These are phyloP conservation scores for Geranomyces variabilis DNA, from an alignment of 192 early-diverging fungal genomes.

Conservation along the genomic window DNA sequence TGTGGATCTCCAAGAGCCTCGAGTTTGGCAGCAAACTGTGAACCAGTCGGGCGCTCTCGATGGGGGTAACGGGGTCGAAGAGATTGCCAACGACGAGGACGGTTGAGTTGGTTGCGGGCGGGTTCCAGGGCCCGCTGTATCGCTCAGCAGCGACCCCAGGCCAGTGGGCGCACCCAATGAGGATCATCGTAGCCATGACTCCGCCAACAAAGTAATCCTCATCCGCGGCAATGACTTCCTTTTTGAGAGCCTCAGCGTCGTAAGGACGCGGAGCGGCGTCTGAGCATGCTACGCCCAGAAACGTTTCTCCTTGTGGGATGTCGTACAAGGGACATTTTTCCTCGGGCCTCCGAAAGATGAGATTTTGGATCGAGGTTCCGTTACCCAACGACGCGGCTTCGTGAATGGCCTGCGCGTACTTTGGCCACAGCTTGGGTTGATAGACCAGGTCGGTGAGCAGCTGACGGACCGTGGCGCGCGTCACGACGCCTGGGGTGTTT, in stretches of 20 bases:
- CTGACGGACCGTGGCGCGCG: background rate
- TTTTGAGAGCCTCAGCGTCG: conserved; percentile 3
- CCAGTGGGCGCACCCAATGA: conserved; percentile 36
- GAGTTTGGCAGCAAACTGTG: conserved; percentile 37
- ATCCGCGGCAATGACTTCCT: background rate
- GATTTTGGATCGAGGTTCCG: conserved; percentile 13
- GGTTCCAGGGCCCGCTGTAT: conserved; percentile 51
- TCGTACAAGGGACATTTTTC: background rate
- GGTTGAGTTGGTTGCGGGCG: conserved; percentile 31
- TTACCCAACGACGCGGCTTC: conserved; percentile 21
- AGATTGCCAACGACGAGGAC: conserved; percentile 49
- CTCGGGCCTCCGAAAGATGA: background rate
- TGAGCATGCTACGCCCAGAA: background rate
- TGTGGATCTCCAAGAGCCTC: conserved; percentile 39
- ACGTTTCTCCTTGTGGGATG: background rate
- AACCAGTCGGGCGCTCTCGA: conserved; percentile 27
- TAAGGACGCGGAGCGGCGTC: background rate
- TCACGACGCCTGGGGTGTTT: conserved; percentile 25
- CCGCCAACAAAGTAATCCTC: conserved; percentile 8
- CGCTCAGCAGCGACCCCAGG: conserved; percentile 38
- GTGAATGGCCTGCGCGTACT: conserved; percentile 11
- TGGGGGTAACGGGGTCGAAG: conserved; percentile 51
- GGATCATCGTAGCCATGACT: background rate
- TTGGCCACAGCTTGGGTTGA: conserved; percentile 23
- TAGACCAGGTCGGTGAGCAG: conserved; percentile 19